Evolutionary conservation across 1,139 yeast genomes (phyloP).

Genomic region (Zhuliangozyma blackwelliae): DNA sequence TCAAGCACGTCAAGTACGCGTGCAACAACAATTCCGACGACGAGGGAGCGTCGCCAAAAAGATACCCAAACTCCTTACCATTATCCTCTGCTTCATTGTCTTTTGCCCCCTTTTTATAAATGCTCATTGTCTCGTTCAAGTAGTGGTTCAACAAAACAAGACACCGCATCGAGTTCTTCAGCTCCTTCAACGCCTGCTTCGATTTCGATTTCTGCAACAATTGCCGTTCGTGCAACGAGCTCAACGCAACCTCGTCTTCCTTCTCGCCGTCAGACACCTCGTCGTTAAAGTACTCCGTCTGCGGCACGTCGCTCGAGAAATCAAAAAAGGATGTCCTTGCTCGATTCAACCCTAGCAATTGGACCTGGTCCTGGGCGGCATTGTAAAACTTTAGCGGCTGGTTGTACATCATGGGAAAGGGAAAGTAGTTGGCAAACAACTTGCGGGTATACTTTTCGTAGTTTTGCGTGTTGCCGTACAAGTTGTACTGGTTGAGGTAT

Average conservation of each 20-base stretch:
- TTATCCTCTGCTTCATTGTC: conserved; percentile 1
- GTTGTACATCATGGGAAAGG: conserved; percentile 85
- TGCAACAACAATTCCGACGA: conserved; percentile 22
- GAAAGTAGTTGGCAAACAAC: conserved; percentile 52
- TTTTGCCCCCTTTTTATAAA: conserved; percentile 18
- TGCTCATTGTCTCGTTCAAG: conserved; percentile 21
- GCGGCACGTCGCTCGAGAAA: conserved; percentile 16
- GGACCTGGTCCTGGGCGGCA: conserved; percentile 45
- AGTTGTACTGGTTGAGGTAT: conserved; percentile 55
- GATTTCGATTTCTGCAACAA: conserved; percentile 41
- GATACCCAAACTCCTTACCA: conserved; percentile 3
- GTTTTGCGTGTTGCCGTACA: conserved; percentile 57
- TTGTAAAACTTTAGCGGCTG: conserved; percentile 57
- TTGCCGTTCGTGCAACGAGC: conserved; percentile 49
- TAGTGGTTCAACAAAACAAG: conserved; percentile 36
- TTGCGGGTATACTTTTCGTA: conserved; percentile 66
- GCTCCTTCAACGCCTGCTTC: conserved; percentile 40
- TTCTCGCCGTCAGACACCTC: conserved; percentile 15
- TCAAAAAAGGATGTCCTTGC: conserved; percentile 29
- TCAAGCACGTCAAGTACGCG: conserved; percentile 37
- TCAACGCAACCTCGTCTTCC: conserved; percentile 39
- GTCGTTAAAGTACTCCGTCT: conserved; percentile 28
- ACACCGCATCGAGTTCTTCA: conserved; percentile 51
- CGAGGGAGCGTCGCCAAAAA: conserved; percentile 9
- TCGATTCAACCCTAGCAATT: conserved; percentile 33